Conservation (phyloP, 371 early-diverging fungal species). For the Syncephalastrum racemosum region DNA sequence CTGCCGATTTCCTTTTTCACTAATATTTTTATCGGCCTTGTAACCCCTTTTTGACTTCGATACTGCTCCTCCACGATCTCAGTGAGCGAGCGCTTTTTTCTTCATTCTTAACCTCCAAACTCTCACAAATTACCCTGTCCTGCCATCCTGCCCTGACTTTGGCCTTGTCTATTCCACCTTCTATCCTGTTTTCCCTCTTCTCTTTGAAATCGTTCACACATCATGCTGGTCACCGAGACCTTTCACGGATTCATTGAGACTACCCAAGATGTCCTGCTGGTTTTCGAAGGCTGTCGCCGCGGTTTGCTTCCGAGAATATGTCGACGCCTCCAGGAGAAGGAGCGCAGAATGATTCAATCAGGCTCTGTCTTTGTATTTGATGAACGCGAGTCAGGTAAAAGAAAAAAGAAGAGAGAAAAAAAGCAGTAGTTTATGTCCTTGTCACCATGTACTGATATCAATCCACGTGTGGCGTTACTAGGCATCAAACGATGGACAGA, state of each 20-base stretch:
- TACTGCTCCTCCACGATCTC: conserved; percentile 13
- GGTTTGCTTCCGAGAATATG: conserved; percentile 56
- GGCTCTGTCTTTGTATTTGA: conserved; percentile 75
- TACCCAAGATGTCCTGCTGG: conserved; percentile 62
- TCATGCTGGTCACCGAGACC: conserved; percentile 42
- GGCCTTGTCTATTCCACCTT: neutral
- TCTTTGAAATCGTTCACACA: neutral
- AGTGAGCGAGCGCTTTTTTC: neutral
- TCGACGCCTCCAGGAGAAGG: conserved; percentile 62
- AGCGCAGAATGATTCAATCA: conserved; percentile 57
- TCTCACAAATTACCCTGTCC: neutral
- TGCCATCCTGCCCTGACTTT: too few relatives aligned
- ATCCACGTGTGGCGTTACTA: conserved; percentile 9
- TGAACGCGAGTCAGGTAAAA: conserved; percentile 58
- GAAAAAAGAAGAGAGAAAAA: neutral
- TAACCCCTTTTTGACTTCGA: conserved; percentile 7
- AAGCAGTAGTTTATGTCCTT: too few relatives aligned
- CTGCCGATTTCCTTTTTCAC: too few relatives aligned
- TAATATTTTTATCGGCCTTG: too few relatives aligned
- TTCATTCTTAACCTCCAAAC: conserved; percentile 1
- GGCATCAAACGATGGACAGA: conserved; percentile 82
- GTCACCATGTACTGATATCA: too few relatives aligned
- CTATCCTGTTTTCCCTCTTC: neutral
- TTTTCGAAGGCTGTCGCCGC: conserved; percentile 69
- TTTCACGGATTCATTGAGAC: conserved; percentile 56